These are phyloP conservation scores for Venturia oleaginea DNA, from an alignment of 2,329 filamentous ascomycete genomes.

Conservation along the genomic window DNA sequence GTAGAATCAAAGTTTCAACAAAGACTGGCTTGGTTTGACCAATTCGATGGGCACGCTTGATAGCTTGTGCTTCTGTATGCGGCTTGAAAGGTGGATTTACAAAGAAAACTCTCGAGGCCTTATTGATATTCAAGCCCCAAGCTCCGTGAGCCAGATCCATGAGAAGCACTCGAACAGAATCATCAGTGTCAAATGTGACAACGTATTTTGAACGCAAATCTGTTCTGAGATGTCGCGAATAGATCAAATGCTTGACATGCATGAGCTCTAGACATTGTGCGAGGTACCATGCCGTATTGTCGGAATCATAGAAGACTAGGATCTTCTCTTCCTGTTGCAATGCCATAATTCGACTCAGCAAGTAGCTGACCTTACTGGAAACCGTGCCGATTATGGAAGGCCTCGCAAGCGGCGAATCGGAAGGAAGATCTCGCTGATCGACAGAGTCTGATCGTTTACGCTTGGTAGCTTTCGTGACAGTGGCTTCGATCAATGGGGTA, in stretches of 20 bases:
- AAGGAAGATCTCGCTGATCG: conserved; percentile 11
- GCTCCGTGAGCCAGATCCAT: conserved; percentile 90
- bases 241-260: conserved; percentile 54
- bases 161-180: conserved; percentile 65
- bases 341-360: conserved; percentile 62
- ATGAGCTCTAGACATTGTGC: conserved; percentile 71
- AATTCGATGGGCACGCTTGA: conserved; percentile 82
- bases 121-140: conserved; percentile 76
- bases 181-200: conserved; percentile 62
- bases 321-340: conserved; percentile 72
- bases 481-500: not conserved
- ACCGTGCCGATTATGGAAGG: conserved; percentile 66
- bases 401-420: conserved; percentile 46
- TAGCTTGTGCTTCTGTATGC: conserved; percentile 76
- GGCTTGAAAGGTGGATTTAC: conserved; percentile 81
- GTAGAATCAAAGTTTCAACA: conserved; percentile 78
- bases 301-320: conserved; percentile 83
- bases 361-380: conserved; percentile 80
- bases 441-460: conserved; percentile 6
- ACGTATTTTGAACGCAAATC: conserved; percentile 65
- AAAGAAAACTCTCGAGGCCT: conserved; percentile 80
- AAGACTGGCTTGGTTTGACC: conserved; percentile 70
- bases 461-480: not conserved
- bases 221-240: conserved; percentile 53
- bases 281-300: conserved; percentile 79